Base-by-base conservation (phyloP, 441 rosid genomes). In the Melastoma candidum region DNA sequence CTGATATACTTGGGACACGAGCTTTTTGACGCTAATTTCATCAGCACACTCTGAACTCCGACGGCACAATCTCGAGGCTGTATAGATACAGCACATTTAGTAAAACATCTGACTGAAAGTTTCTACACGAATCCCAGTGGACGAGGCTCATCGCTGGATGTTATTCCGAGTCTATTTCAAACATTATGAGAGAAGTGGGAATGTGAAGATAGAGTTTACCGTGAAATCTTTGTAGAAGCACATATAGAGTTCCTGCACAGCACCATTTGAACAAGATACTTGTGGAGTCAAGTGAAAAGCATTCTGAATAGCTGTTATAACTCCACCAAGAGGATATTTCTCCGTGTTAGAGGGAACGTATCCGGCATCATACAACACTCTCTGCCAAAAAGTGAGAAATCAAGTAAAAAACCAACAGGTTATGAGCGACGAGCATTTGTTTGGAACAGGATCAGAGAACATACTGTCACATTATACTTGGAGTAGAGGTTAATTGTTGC, bases 141-240 rank as follows among this genome's bases (percentile, higher is more conserved):
- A 52, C 45, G 11, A 29, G 7, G 7, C 7, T 29, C 36, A 3
- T 29, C 1, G 22, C 36, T 29, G 36, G 36, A 29, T 29, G 7
- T 29, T 29, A 29, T 29, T 29, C 36, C 36, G 7, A 6, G 3
- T 6, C 36, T 3, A 29, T 29, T 29, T 29, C 7, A 29, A 29
- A 29, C 36, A 6, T 29, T 29, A 6, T 2, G 7, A 29, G 36
- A 29, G 7, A 29, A 29, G 36, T 6, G 7, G 36, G 36, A 29
- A 29, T 3, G 36, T 3, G 36, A 29, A 49, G 32, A 27, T 22
- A 46, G 57, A 60, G 47, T 65, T 75, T 47, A 92, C 98, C 93
- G 76, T 67, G 69, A 92, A 85, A 76, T 87, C 83, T 70, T 92
- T 92, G 22, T 76, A 74, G 79, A 92, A 85, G 83, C 98, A 92